Evolutionary conservation across 176 grass and related monocot species (phyloP).

Genomic region (Oryza coarctata): DNA sequence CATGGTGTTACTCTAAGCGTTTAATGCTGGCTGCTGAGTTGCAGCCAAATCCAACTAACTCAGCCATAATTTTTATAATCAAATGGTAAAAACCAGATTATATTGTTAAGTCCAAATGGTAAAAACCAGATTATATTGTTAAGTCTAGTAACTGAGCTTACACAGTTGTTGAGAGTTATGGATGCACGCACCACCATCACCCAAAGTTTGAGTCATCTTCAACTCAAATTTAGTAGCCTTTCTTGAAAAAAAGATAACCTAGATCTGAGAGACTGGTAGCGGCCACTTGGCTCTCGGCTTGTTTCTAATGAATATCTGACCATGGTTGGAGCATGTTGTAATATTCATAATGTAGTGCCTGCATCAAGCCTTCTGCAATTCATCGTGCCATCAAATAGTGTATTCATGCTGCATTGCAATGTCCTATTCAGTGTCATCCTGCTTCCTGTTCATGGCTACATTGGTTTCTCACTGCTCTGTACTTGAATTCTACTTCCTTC

Average conservation of each 20-base stretch:
- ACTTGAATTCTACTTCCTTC: not conserved
- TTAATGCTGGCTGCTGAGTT: not conserved
- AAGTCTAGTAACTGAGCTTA: not conserved
- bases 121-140: not conserved
- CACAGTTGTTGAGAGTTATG: not conserved
- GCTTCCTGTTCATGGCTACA: not conserved
- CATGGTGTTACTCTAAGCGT: not conserved
- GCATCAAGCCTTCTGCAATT: not conserved
- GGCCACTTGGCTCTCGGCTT: not conserved
- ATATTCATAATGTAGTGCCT: not conserved
- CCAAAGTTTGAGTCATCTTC: not conserved
- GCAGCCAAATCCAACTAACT: not conserved
- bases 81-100: not conserved
- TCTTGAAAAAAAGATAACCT: not conserved
- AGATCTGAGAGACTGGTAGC: not conserved
- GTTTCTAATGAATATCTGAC: not conserved
- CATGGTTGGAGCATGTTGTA: not conserved
- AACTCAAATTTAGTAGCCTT: not conserved
- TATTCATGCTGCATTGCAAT: not conserved
- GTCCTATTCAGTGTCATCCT: constrained; percentile 10
- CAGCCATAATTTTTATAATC: not conserved
- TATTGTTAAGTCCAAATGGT: not conserved
- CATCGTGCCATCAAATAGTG: not conserved
- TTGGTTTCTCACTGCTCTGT: not conserved
- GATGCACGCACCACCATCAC: not conserved